Evolutionary conservation across 169 alveolate species (phyloP).

Genomic region (Plasmodium reichenowi): DNA sequence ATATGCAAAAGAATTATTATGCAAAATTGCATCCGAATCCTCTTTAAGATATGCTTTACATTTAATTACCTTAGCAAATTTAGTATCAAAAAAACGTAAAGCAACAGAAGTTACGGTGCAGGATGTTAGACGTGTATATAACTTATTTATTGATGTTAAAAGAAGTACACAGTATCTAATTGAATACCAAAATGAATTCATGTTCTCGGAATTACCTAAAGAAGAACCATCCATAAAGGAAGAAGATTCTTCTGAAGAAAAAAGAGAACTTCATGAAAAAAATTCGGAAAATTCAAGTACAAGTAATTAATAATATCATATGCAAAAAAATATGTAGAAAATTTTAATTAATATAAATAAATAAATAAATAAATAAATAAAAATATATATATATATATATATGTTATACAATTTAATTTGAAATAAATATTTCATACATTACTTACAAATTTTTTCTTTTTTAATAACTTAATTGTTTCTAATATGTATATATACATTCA

Average conservation of each 20-base stretch:
- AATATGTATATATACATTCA: too few relatives aligned
- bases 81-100: conserved; percentile 92
- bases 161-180: conserved; percentile 96
- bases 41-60: conserved; percentile 96
- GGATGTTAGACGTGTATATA: conserved; percentile 96
- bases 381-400: background rate
- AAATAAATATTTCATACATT: too few relatives aligned
- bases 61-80: conserved; percentile 92
- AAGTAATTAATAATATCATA: conserved; percentile 2
- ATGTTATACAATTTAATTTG: too few relatives aligned
- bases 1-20: conserved; percentile 94
- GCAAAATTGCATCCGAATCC: conserved; percentile 96
- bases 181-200: conserved; percentile 93
- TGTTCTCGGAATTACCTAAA: conserved; percentile 89
- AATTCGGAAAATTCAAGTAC: conserved; percentile 11
- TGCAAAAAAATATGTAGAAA: background rate
- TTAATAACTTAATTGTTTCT: too few relatives aligned
- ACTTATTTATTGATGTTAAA: conserved; percentile 96
- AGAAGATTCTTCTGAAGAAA: conserved; percentile 54
- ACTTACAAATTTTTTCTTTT: too few relatives aligned
- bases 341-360: background rate
- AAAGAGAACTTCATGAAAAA: conserved; percentile 67
- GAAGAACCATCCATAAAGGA: conserved; percentile 51
- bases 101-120: conserved; percentile 94
- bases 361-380: conserved; percentile 4